Percentiles rank a stretch among this genome's conserved stretches.
Evolutionary conservation across 2,329 filamentous ascomycete species (phyloP).

Genomic region (Claviceps cyperi): DNA sequence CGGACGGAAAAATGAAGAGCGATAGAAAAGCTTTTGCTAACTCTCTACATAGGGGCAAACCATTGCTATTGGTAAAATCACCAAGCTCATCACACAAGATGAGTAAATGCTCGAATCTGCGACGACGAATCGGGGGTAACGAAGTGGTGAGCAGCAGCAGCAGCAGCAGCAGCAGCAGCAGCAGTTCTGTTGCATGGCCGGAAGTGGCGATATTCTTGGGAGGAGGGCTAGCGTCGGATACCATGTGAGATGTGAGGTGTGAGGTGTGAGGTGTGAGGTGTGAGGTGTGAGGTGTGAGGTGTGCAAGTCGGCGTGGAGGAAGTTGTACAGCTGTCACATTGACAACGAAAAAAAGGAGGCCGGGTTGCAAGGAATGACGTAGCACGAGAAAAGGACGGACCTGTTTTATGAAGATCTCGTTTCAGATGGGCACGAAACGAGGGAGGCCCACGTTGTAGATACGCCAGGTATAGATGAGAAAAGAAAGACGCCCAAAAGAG

Average conservation of each 20-base stretch:
- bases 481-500: neutral
- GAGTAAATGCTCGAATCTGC: neutral
- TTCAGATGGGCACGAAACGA: neutral
- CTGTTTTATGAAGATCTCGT: neutral
- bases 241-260: neutral
- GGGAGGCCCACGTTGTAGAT: neutral
- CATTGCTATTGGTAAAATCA: constrained; percentile 98
- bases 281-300: no score
- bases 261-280: no score
- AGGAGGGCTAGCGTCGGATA: neutral
- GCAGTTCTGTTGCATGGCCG: neutral
- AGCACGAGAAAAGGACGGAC: neutral
- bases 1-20: neutral
- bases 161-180: neutral
- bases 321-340: neutral
- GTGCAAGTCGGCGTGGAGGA: neutral
- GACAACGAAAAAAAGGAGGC: constrained; percentile 1
- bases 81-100: constrained; percentile 52
- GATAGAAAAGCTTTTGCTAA: neutral
- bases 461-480: neutral
- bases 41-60: constrained; percentile 66
- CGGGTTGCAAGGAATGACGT: neutral
- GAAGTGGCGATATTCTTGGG: neutral
- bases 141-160: neutral
- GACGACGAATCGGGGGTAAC: neutral